Percentiles rank a stretch among this genome's conserved stretches.
These are phyloP conservation scores for Aegilops bicornis DNA, from an alignment of 176 grass and related monocot species.

Conservation along the genomic window DNA sequence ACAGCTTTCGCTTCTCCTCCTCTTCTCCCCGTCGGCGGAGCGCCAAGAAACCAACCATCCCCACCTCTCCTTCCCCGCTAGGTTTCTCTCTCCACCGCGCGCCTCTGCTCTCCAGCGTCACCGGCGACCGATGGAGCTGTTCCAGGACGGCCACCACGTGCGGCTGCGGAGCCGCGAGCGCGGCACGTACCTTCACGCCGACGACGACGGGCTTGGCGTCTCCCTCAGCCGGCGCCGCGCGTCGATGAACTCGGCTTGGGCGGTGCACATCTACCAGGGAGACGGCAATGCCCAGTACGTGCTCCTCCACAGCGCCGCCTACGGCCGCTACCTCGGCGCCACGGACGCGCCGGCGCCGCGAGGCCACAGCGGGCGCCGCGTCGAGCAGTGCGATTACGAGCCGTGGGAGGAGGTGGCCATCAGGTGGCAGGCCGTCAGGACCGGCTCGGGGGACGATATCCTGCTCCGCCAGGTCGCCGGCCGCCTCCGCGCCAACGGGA, in stretches of 20 bases:
- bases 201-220: neutral
- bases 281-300: neutral
- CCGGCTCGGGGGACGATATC: neutral
- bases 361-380: neutral
- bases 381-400: neutral
- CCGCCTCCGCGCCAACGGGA: neutral
- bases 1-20: neutral
- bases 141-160: neutral
- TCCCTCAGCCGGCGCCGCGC: neutral
- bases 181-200: neutral
- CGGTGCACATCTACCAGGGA: neutral
- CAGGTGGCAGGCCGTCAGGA: neutral
- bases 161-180: neutral
- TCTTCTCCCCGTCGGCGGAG: neutral
- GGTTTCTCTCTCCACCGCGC: too few species aligned
- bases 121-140: neutral
- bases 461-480: neutral
- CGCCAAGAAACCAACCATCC: too few species aligned
- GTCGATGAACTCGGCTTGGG: neutral
- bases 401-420: neutral
- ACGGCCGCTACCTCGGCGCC: neutral
- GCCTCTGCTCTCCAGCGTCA: neutral
- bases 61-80: too few species aligned
- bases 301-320: neutral
- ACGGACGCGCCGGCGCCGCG: too few species aligned